Conservation (phyloP, 345 rosid genomes). For the Rhizophora mangle region DNA sequence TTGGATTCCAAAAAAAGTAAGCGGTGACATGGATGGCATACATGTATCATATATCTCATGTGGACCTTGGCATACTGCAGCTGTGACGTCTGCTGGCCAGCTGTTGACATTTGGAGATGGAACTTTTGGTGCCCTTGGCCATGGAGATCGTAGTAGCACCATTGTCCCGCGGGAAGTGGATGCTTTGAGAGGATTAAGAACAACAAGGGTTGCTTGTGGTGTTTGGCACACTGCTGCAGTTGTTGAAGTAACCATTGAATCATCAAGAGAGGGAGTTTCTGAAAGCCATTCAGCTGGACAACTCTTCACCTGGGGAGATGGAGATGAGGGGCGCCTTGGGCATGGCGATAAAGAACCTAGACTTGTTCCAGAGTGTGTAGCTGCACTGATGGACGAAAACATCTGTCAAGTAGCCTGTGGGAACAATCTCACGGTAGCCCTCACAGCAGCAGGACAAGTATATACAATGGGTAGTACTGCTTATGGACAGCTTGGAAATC, state of each 20-base stretch:
- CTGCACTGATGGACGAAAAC: conserved; percentile 38
- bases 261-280: conserved; percentile 39
- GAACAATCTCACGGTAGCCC: conserved; percentile 60
- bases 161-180: conserved; percentile 74
- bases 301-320: conserved; percentile 90
- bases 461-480: conserved; percentile 75
- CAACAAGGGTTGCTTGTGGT: conserved; percentile 76
- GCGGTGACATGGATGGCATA: conserved; percentile 52
- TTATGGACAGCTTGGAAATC: conserved; percentile 77
- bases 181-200: conserved; percentile 49
- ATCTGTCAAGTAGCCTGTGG: conserved; percentile 73
- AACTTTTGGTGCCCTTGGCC: conserved; percentile 83
- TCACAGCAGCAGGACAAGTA: conserved; percentile 61
- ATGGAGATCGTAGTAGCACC: conserved; percentile 61
- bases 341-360: conserved; percentile 66
- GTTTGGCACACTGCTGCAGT: conserved; percentile 93
- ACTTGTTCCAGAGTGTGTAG: conserved; percentile 57
- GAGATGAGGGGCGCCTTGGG: conserved; percentile 70
- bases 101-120: conserved; percentile 97
- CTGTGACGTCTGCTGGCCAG: conserved; percentile 62
- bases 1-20: conserved; percentile 76
- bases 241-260: conserved; percentile 47
- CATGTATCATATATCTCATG: conserved; percentile 61
- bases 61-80: conserved; percentile 91
- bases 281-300: conserved; percentile 38